Base-by-base conservation (phyloP, 495 filamentous ascomycete species). In the Trichocladium antarcticum region DNA sequence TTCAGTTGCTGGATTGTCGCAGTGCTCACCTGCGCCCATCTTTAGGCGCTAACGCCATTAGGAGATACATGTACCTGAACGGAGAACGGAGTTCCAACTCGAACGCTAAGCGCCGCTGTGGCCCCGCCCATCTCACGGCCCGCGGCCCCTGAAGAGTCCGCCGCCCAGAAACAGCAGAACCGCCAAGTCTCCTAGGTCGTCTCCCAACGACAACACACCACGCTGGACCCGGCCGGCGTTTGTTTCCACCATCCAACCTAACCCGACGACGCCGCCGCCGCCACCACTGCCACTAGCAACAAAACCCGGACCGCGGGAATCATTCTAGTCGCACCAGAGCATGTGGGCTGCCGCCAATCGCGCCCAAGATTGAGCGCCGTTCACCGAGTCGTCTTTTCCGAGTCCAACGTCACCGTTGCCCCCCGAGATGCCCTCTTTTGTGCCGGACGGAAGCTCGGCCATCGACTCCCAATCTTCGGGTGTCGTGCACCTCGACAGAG, bases 401-500 rank as follows among this genome's bases (percentile, higher is more conserved):
- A 37, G n/a, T 37, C 10, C 36, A 3, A 19, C 4, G 34, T 16
- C 5, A 12, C 6, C 36, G 14, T 37, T 20, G 17, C 45, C 29
- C 38, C 54, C 47, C 54, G 64, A 72, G 59, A 81, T 81, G 78
- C 78, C 78, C 65, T 76, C 75, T 49, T 75, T 78, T 62, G 40
- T 78, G 62, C 64, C 71, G 53, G 74, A 75, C 63, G 67, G 73
- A 47, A 67, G 64, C 56, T 66, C 66, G 51, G 65, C 65, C 49
- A 67, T 72, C 52, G 71, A 71, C 55, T 63, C 67, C 44, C 65
- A 68, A 34, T 63, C 61, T 51, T 57, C 55, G 37, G 60, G 60
- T 39, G 44, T 65, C 34, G 56, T 67, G 40, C 62, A 67, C 37
- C 60, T 67, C 34, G 50, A 61, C 45, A 51, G 51, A n/a, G 49